Evolutionary conservation across 257 asterid species (phyloP).

Genomic region (Jasminum sambac): DNA sequence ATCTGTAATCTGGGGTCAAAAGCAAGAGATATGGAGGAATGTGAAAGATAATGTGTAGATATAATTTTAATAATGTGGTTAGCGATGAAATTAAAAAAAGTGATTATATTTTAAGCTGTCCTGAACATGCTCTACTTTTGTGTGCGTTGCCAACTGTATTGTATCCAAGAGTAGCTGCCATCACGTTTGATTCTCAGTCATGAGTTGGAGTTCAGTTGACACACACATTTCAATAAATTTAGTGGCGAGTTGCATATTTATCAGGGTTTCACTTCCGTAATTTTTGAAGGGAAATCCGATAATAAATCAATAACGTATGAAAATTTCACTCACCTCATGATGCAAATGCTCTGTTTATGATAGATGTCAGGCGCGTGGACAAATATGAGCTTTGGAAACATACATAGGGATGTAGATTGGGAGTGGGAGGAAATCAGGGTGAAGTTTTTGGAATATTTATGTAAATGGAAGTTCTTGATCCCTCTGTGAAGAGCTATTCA

Average conservation of each 20-base stretch:
- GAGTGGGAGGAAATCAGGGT: constrained; percentile 93
- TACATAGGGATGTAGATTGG: constrained; percentile 96
- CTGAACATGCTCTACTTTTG: background rate
- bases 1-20: too few species aligned
- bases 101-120: constrained; percentile 1
- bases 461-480: constrained; percentile 86
- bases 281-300: constrained; percentile 40
- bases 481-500: constrained; percentile 78
- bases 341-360: constrained; percentile 82
- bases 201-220: background rate
- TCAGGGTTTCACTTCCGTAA: constrained; percentile 36
- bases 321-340: constrained; percentile 68
- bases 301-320: constrained; percentile 49
- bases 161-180: constrained; percentile 21
- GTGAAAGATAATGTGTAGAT: too few species aligned
- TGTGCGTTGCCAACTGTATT: constrained; percentile 1
- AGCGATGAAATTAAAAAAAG: background rate
- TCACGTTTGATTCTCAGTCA: constrained; percentile 11
- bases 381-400: constrained; percentile 91
- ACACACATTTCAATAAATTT: background rate
- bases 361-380: constrained; percentile 99
- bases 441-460: constrained; percentile 73
- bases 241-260: constrained; percentile 26
- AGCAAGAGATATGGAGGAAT: too few species aligned
- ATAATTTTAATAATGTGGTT: background rate